Conservation (phyloP, 257 asterid species). For the Rhazya stricta region DNA sequence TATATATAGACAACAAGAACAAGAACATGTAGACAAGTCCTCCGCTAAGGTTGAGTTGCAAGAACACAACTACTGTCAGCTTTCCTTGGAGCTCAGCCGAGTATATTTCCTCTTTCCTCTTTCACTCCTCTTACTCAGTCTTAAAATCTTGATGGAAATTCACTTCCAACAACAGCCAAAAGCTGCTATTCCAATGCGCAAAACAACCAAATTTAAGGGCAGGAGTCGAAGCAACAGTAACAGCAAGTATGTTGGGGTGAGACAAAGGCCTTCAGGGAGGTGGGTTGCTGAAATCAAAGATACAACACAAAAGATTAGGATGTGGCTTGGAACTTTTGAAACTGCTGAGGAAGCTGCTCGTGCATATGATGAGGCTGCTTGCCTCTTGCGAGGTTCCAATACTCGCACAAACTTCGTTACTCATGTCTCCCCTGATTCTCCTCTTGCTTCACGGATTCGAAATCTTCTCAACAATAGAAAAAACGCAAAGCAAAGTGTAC, state of each 20-base stretch:
- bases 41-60: neutral
- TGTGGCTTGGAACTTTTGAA: slow-evolving; percentile 26
- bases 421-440: slow-evolving; percentile 40
- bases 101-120: too few species aligned
- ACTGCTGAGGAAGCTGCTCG: slow-evolving; percentile 22
- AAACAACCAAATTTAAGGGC: slow-evolving; percentile 8
- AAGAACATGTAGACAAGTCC: slow-evolving; percentile 3
- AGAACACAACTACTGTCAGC: neutral
- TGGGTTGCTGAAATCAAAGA: slow-evolving; percentile 24
- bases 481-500: slow-evolving; percentile 5
- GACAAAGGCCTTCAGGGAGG: slow-evolving; percentile 22
- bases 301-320: slow-evolving; percentile 18
- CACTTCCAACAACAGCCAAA: slow-evolving; percentile 8
- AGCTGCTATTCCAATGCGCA: neutral
- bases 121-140: neutral
- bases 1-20: slow-evolving; percentile 2
- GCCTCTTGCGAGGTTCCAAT: slow-evolving; percentile 17
- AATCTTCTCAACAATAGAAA: slow-evolving; percentile 44
- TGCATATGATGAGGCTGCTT: slow-evolving; percentile 23
- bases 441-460: slow-evolving; percentile 53
- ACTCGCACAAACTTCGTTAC: slow-evolving; percentile 17
- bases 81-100: neutral
- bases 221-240: neutral
- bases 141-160: slow-evolving; percentile 5
- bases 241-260: slow-evolving; percentile 14